Evolutionary conservation across 2,329 filamentous ascomycete species (phyloP).

Genomic region (Lomentospora prolificans): DNA sequence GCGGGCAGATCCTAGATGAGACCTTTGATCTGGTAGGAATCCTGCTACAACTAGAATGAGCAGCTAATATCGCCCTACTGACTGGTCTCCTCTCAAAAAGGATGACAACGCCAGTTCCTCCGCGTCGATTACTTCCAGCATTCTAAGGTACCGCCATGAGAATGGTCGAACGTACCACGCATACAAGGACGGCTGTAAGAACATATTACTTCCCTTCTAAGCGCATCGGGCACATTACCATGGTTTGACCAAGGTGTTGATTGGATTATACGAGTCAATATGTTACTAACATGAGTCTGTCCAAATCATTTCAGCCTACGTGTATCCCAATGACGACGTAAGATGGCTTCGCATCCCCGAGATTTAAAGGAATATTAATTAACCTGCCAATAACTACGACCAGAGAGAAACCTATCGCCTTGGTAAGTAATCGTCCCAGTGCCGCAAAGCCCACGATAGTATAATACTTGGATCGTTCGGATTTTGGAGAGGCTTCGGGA

Average conservation of each 20-base stretch:
- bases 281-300: neutral
- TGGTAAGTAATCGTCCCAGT: neutral
- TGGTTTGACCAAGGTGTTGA: neutral
- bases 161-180: slow-evolving; percentile 19
- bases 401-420: neutral
- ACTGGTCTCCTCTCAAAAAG: too few relatives aligned
- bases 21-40: too few relatives aligned
- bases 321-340: neutral
- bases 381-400: neutral
- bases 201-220: too few relatives aligned
- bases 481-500: too few relatives aligned
- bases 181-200: slow-evolving; percentile 17
- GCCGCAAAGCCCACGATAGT: slow-evolving; percentile 11
- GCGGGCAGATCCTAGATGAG: too few relatives aligned
- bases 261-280: neutral
- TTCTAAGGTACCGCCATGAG: slow-evolving; percentile 16
- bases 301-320: neutral
- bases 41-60: too few relatives aligned
- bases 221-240: neutral
- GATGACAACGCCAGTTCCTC: slow-evolving; percentile 9
- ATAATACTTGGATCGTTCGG: too few relatives aligned
- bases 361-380: too few relatives aligned
- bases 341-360: too few relatives aligned
- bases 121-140: slow-evolving; percentile 13
- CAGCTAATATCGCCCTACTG: too few relatives aligned